Percentiles rank a stretch among this genome's conserved stretches.
Evolutionary conservation across 129 eudicot species (phyloP).

Genomic region (Oenanthe sinensis): DNA sequence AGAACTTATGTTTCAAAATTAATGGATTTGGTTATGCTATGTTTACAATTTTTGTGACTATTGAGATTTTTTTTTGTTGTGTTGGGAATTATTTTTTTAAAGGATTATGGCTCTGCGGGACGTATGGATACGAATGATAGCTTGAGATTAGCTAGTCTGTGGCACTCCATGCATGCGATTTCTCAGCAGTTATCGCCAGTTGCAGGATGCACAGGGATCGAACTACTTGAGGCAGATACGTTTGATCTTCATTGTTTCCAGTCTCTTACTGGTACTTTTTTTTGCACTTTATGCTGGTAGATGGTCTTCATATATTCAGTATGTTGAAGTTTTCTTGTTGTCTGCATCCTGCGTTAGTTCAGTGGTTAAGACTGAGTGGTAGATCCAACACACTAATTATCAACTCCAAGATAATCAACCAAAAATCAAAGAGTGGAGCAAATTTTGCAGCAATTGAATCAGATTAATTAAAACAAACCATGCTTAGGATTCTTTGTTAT

Average conservation of each 20-base stretch:
- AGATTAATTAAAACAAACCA: too few species aligned
- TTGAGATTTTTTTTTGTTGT: neutral
- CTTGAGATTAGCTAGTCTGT: constrained; percentile 79
- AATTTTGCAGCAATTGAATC: too few species aligned
- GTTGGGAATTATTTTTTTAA: neutral
- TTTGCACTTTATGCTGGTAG: neutral
- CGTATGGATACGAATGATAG: constrained; percentile 97
- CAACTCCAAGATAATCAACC: too few species aligned
- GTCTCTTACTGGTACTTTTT: constrained; percentile 78
- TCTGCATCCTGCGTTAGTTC: neutral
- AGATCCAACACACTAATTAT: too few species aligned
- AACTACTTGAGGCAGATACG: constrained; percentile 86
- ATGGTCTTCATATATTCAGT: neutral
- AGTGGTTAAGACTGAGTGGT: too few species aligned
- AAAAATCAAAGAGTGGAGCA: too few species aligned
- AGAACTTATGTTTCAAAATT: neutral
- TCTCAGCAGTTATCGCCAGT: constrained; percentile 94
- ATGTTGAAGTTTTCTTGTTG: neutral
- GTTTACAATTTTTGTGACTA: neutral
- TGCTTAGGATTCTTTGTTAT: too few species aligned
- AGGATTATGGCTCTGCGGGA: constrained; percentile 95
- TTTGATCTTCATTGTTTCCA: constrained; percentile 97
- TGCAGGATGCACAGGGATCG: constrained; percentile 68
- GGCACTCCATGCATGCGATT: constrained; percentile 99
- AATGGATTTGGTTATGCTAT: constrained; percentile 12